Percentiles rank a stretch among this genome's conserved stretches.
These are phyloP conservation scores for Ascochyta pisi DNA, from an alignment of 2,329 filamentous ascomycete genomes.

Conservation along the genomic window DNA sequence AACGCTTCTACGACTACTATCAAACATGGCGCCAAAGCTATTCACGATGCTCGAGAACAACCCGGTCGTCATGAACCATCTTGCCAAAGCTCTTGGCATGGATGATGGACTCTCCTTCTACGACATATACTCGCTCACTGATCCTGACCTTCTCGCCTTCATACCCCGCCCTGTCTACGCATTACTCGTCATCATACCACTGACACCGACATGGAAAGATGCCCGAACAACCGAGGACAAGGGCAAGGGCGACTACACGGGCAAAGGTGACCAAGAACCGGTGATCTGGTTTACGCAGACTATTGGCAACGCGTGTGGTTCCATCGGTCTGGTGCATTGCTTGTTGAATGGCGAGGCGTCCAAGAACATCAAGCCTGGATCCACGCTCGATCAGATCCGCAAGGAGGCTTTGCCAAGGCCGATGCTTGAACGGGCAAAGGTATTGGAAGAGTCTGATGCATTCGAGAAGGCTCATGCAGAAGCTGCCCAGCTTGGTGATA, in stretches of 20 bases:
- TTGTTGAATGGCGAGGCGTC: slow-evolving; percentile 58
- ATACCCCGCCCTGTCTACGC: slow-evolving; percentile 62
- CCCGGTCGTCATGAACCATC: slow-evolving; percentile 60
- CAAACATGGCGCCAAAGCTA: slow-evolving; percentile 37
- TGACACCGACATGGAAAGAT: slow-evolving; percentile 46
- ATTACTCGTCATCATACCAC: slow-evolving; percentile 61
- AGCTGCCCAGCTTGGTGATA: slow-evolving; percentile 53
- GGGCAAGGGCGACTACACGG: slow-evolving; percentile 53
- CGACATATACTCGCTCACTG: slow-evolving; percentile 61
- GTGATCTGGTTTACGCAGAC: slow-evolving; percentile 67
- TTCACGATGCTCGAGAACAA: slow-evolving; percentile 58
- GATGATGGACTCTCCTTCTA: slow-evolving; percentile 57
- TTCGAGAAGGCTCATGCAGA: slow-evolving; percentile 54
- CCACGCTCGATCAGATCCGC: slow-evolving; percentile 55
- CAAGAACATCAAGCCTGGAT: slow-evolving; percentile 52
- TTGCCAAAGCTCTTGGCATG: slow-evolving; percentile 59
- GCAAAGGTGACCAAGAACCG: slow-evolving; percentile 57
- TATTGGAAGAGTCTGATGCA: slow-evolving; percentile 58
- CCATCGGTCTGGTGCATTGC: slow-evolving; percentile 64
- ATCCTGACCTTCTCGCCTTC: slow-evolving; percentile 57
- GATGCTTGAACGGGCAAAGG: slow-evolving; percentile 56
- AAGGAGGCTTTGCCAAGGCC: slow-evolving; percentile 53
- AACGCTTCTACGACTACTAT: background rate
- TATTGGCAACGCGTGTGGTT: slow-evolving; percentile 64
- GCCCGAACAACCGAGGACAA: slow-evolving; percentile 54